These are phyloP conservation scores for Geum urbanum DNA, from an alignment of 306 rosid genomes.

Conservation along the genomic window DNA sequence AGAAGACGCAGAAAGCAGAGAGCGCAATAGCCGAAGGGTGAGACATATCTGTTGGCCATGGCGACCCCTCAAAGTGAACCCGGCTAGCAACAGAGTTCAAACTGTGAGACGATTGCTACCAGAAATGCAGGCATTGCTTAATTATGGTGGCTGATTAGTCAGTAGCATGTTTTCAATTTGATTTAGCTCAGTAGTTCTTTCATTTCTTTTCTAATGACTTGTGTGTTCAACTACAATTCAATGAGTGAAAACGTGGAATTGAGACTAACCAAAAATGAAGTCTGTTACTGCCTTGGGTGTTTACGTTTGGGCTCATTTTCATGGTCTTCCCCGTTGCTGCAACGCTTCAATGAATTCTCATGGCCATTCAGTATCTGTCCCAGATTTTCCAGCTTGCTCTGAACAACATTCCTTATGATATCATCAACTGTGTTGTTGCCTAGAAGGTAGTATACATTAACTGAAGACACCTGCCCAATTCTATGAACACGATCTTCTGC, in stretches of 20 bases:
- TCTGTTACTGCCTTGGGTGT: conserved; percentile 41
- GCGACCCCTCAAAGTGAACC: conserved; percentile 40
- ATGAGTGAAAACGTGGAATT: not conserved
- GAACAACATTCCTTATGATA: conserved; percentile 95
- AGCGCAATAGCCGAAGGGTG: conserved; percentile 34
- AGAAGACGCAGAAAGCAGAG: conserved; percentile 67
- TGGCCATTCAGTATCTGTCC: conserved; percentile 99
- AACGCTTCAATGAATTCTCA: conserved; percentile 66
- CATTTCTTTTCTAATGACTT: not conserved
- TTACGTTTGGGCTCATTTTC: conserved; percentile 47
- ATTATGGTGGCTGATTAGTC: conserved; percentile 22
- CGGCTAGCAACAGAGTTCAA: conserved; percentile 20
- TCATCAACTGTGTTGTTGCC: conserved; percentile 96
- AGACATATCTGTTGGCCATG: conserved; percentile 88
- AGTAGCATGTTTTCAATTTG: not conserved
- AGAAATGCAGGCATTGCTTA: conserved; percentile 70
- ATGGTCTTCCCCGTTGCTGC: conserved; percentile 32
- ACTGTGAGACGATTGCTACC: conserved; percentile 51
- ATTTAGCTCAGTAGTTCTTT: not conserved
- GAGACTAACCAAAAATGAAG: not conserved
- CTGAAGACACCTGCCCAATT: conserved; percentile 94
- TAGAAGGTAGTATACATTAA: conserved; percentile 80
- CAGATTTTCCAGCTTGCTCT: conserved; percentile 81
- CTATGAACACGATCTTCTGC: conserved; percentile 98
- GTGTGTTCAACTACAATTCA: too few relatives aligned